Percentiles rank a stretch among this genome's conserved stretches.
These are phyloP conservation scores for Cylindrodendrum hubeiense DNA, from an alignment of 2,329 filamentous ascomycete species.

Conservation along the genomic window DNA sequence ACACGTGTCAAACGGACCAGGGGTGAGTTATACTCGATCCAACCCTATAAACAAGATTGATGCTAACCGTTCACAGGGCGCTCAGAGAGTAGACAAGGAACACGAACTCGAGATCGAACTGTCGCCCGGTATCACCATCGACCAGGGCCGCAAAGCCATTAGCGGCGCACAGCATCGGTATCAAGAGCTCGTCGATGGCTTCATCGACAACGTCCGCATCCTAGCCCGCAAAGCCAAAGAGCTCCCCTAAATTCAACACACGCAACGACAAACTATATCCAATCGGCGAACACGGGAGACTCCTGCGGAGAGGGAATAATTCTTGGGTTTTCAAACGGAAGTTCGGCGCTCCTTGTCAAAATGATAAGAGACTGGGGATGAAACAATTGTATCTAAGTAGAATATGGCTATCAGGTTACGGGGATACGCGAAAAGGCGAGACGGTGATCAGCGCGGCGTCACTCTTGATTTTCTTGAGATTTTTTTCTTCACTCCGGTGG, in stretches of 20 bases:
- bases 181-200: conserved; percentile 76
- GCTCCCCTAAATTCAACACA: conserved; percentile 31
- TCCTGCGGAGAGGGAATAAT: conserved; percentile 4
- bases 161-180: conserved; percentile 69
- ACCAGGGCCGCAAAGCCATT: conserved; percentile 72
- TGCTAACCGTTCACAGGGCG: conserved; percentile 47
- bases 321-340: background rate
- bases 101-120: conserved; percentile 88
- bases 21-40: conserved; percentile 49
- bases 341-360: background rate
- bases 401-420: conserved; percentile 21
- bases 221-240: conserved; percentile 62
- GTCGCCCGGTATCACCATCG: conserved; percentile 70
- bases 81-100: conserved; percentile 68
- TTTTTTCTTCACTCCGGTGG: conserved; percentile 19
- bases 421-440: conserved; percentile 26
- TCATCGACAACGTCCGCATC: conserved; percentile 79
- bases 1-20: conserved; percentile 52
- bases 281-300: conserved; percentile 5
- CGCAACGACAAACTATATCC: background rate
- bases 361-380: conserved; percentile 1
- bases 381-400: conserved; percentile 27
- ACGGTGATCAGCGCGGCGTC: conserved; percentile 34
- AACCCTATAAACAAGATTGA: background rate
- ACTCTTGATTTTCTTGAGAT: conserved; percentile 20